Evolutionary conservation across 2,329 filamentous ascomycete species (phyloP).

Genomic region (Monilinia vaccinii-corymbosi): DNA sequence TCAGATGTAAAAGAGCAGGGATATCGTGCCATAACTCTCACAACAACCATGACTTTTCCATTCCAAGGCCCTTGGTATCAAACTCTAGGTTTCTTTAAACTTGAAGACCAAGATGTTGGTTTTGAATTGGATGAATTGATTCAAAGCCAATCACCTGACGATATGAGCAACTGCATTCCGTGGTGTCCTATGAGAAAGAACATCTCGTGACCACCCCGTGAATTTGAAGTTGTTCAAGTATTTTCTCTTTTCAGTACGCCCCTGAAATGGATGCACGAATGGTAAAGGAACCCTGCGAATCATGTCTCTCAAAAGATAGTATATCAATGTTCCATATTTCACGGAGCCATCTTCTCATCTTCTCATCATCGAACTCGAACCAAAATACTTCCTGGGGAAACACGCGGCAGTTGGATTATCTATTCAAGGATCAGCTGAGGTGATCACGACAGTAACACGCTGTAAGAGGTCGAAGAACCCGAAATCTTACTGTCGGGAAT

Average conservation of each 20-base stretch:
- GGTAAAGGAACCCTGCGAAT: neutral
- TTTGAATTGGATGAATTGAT: neutral
- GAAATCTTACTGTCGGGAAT: slow-evolving; percentile 1
- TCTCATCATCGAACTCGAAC: neutral
- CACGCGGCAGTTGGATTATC: neutral
- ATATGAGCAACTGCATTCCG: neutral
- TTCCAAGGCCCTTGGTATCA: slow-evolving; percentile 28
- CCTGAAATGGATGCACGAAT: neutral
- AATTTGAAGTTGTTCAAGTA: neutral
- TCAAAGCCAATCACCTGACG: neutral
- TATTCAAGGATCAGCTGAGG: slow-evolving; percentile 2
- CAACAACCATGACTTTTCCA: slow-evolving; percentile 24
- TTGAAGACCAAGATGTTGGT: slow-evolving; percentile 16
- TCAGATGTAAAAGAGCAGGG: slow-evolving; percentile 22
- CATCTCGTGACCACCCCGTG: neutral
- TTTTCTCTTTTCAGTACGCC: neutral
- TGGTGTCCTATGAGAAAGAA: slow-evolving; percentile 6
- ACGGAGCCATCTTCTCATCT: neutral
- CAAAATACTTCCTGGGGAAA: neutral
- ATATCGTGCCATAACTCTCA: slow-evolving; percentile 24
- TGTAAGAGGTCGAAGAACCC: slow-evolving; percentile 9
- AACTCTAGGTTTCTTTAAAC: slow-evolving; percentile 24
- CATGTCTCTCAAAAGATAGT: neutral
- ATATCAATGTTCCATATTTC: slow-evolving; percentile 1
- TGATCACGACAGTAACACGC: slow-evolving; percentile 4